Conservation (phyloP, 2,329 filamentous ascomycete species). For the Ophiostoma ips region DNA sequence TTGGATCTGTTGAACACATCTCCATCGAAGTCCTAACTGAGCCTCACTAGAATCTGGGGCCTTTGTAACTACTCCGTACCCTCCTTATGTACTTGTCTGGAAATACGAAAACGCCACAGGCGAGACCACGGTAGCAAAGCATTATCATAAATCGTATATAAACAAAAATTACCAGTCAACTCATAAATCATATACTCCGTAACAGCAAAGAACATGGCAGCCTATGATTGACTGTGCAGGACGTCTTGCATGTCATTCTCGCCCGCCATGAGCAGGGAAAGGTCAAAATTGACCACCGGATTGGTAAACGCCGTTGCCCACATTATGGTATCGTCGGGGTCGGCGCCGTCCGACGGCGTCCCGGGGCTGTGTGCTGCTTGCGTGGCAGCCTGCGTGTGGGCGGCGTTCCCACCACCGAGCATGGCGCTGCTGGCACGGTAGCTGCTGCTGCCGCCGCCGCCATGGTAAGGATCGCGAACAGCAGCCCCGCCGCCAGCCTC, state of each 20-base stretch:
- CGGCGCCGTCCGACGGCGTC: not conserved
- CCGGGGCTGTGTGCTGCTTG: not conserved
- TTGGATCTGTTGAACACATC: too few relatives aligned
- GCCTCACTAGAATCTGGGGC: too few relatives aligned
- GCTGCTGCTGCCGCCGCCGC: not conserved
- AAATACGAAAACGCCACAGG: too few relatives aligned
- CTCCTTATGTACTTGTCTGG: too few relatives aligned
- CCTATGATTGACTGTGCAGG: not conserved
- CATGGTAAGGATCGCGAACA: too few relatives aligned
- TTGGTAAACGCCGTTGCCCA: slow-evolving; percentile 4
- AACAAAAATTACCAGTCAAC: too few relatives aligned
- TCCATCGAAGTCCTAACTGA: too few relatives aligned
- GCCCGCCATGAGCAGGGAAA: not conserved
- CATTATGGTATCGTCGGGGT: not conserved
- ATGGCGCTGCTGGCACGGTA: not conserved
- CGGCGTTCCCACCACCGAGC: too few relatives aligned
- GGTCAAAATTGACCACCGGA: not conserved
- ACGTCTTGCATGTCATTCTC: not conserved
- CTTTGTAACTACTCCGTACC: too few relatives aligned
- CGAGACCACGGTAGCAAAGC: too few relatives aligned
- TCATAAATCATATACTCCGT: not conserved
- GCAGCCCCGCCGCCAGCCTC: not conserved
- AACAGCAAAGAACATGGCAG: not conserved
- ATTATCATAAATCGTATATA: too few relatives aligned
- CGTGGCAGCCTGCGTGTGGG: too few relatives aligned